Conservation (phyloP, 495 filamentous ascomycete genomes). For the Diplogelasinospora grovesii region DNA sequence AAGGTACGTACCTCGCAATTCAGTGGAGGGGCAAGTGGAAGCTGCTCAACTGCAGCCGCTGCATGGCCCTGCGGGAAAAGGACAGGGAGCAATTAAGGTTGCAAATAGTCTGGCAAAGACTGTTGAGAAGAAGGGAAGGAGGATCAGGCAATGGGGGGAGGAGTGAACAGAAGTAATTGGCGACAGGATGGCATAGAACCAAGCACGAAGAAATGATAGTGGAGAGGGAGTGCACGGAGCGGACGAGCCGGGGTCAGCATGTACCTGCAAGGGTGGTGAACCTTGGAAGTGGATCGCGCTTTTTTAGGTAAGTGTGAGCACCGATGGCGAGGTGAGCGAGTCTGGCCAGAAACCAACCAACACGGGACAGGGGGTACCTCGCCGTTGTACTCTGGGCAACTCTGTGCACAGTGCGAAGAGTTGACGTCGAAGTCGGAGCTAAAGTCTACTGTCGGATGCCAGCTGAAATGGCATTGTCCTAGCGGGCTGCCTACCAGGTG, state of each 20-base stretch:
- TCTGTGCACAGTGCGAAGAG: neutral
- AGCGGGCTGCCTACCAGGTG: too few relatives aligned
- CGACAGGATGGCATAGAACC: conserved; percentile 4
- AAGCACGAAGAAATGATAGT: conserved; percentile 5
- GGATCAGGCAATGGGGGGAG: too few relatives aligned
- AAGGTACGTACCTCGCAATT: neutral
- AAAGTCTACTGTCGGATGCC: too few relatives aligned
- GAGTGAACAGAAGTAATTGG: neutral
- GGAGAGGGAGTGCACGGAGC: conserved; percentile 3
- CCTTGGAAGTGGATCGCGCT: neutral
- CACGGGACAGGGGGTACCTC: neutral
- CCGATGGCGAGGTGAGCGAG: conserved; percentile 1
- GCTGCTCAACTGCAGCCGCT: too few relatives aligned
- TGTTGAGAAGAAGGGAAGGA: too few relatives aligned
- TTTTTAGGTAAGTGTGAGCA: neutral
- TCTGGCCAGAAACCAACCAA: neutral
- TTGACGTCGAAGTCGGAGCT: too few relatives aligned
- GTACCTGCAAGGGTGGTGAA: conserved; percentile 6
- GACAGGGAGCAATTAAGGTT: too few relatives aligned
- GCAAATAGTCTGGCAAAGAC: too few relatives aligned
- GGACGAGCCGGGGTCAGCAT: conserved; percentile 1
- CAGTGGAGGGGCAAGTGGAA: too few relatives aligned
- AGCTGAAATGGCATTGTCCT: too few relatives aligned
- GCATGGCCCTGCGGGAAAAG: too few relatives aligned
- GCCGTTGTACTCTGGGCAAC: neutral